Conservation (phyloP, 257 asterid species). For the Plantago major region DNA sequence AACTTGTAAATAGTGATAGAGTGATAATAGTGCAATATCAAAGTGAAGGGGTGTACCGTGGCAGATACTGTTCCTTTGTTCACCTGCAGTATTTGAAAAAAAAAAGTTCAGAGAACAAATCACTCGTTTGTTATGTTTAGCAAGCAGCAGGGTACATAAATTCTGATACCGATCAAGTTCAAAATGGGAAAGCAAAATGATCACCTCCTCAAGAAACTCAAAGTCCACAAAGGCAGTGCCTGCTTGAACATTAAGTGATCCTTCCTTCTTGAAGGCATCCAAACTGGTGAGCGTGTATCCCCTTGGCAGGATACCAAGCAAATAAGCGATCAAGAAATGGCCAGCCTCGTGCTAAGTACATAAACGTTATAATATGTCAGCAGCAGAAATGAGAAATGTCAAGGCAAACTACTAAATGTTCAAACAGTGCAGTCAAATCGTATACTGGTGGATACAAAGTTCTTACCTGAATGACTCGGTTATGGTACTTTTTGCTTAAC, state of each 20-base stretch:
- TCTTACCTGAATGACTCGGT: conserved; percentile 82
- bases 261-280: conserved; percentile 86
- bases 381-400: neutral
- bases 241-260: conserved; percentile 91
- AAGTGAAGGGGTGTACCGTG: conserved; percentile 37
- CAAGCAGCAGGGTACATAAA: neutral
- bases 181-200: conserved; percentile 21
- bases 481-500: conserved; percentile 85
- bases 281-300: conserved; percentile 82
- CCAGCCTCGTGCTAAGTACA: conserved; percentile 89
- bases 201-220: conserved; percentile 82
- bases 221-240: conserved; percentile 96
- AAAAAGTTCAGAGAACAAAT: neutral
- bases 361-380: conserved; percentile 7
- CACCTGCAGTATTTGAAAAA: conserved; percentile 47
- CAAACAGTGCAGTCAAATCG: neutral
- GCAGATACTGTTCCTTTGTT: conserved; percentile 81
- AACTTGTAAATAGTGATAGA: conserved; percentile 1
- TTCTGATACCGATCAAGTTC: too few relatives aligned
- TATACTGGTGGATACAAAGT: neutral
- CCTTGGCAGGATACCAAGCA: conserved; percentile 89
- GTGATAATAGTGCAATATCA: neutral
- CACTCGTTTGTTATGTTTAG: neutral
- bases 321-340: conserved; percentile 90
- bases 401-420: neutral